Evolutionary conservation across 768 basidiomycete genomes (phyloP).

Genomic region (Kwoniella mangroviensis): DNA sequence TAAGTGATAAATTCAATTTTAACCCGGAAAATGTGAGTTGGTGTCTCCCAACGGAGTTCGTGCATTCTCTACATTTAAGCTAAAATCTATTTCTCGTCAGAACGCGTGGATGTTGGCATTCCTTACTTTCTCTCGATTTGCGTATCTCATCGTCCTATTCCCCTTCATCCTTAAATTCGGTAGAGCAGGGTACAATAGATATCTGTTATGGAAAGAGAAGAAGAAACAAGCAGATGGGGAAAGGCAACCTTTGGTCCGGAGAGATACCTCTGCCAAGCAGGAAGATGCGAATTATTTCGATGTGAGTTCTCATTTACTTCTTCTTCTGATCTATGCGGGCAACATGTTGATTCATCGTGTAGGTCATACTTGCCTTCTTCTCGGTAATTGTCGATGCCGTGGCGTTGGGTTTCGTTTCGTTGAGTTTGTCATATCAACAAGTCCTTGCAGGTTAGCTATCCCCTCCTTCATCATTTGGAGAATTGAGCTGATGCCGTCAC

Average conservation of each 20-base stretch:
- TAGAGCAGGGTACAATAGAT: constrained; percentile 33
- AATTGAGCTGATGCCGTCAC: too few relatives aligned
- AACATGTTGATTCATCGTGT: constrained; percentile 4
- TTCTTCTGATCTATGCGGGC: not conserved
- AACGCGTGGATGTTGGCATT: constrained; percentile 53
- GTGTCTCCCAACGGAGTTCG: not conserved
- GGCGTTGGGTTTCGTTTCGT: constrained; percentile 39
- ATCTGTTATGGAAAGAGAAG: constrained; percentile 20
- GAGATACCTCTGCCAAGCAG: constrained; percentile 18
- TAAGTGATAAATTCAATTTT: constrained; percentile 51
- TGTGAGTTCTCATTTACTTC: constrained; percentile 32
- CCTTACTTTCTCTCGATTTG: constrained; percentile 43
- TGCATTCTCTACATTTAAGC: not conserved
- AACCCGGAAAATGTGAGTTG: constrained; percentile 41
- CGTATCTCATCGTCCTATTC: constrained; percentile 47
- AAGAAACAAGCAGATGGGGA: constrained; percentile 23
- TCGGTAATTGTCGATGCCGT: constrained; percentile 44
- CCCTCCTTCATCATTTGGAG: too few relatives aligned
- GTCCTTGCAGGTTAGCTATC: too few relatives aligned
- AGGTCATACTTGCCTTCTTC: constrained; percentile 46
- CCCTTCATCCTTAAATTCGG: constrained; percentile 45
- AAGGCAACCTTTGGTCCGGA: constrained; percentile 24
- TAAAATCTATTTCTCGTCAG: not conserved
- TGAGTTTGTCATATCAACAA: constrained; percentile 40
- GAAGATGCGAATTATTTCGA: constrained; percentile 52